Base-by-base conservation (phyloP, 306 rosid species). In the Malus sieversii region DNA sequence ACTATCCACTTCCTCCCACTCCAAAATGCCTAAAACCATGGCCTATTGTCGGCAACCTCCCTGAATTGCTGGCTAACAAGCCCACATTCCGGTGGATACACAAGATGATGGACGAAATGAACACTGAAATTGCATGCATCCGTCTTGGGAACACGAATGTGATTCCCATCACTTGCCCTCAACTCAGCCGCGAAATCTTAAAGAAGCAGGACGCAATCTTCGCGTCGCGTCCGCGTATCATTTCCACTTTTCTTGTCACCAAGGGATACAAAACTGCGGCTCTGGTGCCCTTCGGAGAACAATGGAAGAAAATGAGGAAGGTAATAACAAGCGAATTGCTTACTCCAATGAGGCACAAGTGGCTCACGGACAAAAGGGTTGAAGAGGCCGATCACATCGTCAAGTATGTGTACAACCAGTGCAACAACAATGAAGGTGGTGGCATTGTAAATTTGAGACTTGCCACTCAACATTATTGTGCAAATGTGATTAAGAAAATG, bases 301-400 rank as follows among this genome's bases (percentile, higher is more conserved):
- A 70, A 11, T 70, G 74, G 74, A 70, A 52, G 74, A 70, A 70
- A 52, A 51, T 70, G 74, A 70, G 29, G n/a, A 69, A 16, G 59
- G 59, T 69, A 2, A 6, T 69, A 2, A 46, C n/a, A 1, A 12
- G 33, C 12, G 40, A 69, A 15, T 0, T 45, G n/a, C 22, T 69
- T 15, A 13, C n/a, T 3, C 72, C 81, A 0, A 8, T 40, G 2
- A 79, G 23, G n/a, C 75, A 58, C 33, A n/a, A 23, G 16, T 77
- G 79, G 81, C 84, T 82, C 5, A 75, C 70, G 1, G 22, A 53
- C 25, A 84, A 84, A 60, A 75, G 88, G 23, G 42, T 4, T 2
- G 78, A 82, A 52, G 88, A 84, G 57, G 87, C 90, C 7, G 44
- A 82, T 61, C 76, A 84, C 44, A 78, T 87, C 1, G 66, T 84